These are phyloP conservation scores for Arxiozyma bovina DNA, from an alignment of 1,139 yeast genomes.

Conservation along the genomic window DNA sequence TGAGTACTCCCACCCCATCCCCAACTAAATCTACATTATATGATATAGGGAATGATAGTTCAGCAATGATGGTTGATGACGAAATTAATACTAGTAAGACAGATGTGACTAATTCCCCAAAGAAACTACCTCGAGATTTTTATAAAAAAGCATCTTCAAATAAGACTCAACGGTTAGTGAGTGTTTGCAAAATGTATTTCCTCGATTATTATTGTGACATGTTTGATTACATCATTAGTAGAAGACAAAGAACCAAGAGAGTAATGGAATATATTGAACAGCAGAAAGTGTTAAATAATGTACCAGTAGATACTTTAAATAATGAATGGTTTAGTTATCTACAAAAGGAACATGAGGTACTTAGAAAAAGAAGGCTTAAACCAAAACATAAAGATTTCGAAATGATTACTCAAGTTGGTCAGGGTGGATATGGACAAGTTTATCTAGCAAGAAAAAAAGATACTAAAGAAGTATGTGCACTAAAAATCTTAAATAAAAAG, in stretches of 20 bases:
- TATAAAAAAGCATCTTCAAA: slow-evolving; percentile 55
- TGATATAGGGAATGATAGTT: slow-evolving; percentile 9
- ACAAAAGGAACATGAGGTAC: slow-evolving; percentile 74
- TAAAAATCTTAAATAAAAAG: slow-evolving; percentile 84
- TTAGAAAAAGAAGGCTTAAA: slow-evolving; percentile 82
- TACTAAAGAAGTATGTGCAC: slow-evolving; percentile 90
- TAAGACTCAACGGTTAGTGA: slow-evolving; percentile 77
- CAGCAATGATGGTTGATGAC: slow-evolving; percentile 30
- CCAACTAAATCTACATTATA: slow-evolving; percentile 12
- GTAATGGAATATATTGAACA: slow-evolving; percentile 49
- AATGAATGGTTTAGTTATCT: slow-evolving; percentile 71
- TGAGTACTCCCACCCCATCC: slow-evolving; percentile 12
- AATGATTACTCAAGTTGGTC: slow-evolving; percentile 96
- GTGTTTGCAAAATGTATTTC: slow-evolving; percentile 72
- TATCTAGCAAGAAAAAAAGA: slow-evolving; percentile 90
- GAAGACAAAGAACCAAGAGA: slow-evolving; percentile 68
- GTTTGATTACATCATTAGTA: slow-evolving; percentile 82
- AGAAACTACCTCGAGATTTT: slow-evolving; percentile 43
- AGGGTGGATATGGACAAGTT: slow-evolving; percentile 98
- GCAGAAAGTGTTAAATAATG: slow-evolving; percentile 34
- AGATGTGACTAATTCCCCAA: slow-evolving; percentile 30
- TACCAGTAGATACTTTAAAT: slow-evolving; percentile 36
- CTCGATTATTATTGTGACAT: slow-evolving; percentile 93
- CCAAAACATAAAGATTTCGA: slow-evolving; percentile 94
- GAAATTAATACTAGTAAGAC: slow-evolving; percentile 11